Evolutionary conservation across 768 basidiomycete genomes (phyloP).

Genomic region (Leccinum fibrillosum): DNA sequence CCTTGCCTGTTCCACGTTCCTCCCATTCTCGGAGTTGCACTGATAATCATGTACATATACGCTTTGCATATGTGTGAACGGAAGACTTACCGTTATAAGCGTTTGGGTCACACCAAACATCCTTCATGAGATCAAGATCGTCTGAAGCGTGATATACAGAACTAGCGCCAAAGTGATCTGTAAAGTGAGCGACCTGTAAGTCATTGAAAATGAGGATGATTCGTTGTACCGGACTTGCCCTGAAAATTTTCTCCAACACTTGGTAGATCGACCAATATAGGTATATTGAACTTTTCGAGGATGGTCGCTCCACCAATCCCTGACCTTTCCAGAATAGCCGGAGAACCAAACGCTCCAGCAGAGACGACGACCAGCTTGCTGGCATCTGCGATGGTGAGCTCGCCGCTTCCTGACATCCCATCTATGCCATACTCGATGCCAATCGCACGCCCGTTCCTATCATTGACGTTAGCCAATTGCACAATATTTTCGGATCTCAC

Average conservation of each 20-base stretch:
- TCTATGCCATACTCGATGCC: constrained; percentile 34
- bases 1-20: too few relatives aligned
- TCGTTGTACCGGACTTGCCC: constrained; percentile 28
- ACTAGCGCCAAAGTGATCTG: too few relatives aligned
- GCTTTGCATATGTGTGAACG: too few relatives aligned
- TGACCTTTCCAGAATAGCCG: constrained; percentile 54
- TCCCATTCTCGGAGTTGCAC: too few relatives aligned
- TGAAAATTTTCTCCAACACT: constrained; percentile 24
- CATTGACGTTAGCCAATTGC: background rate
- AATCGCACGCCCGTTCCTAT: constrained; percentile 30
- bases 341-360: constrained; percentile 53
- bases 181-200: too few relatives aligned
- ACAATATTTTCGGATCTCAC: background rate
- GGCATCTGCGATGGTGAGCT: constrained; percentile 25
- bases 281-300: constrained; percentile 42
- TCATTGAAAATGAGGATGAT: too few relatives aligned
- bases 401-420: background rate
- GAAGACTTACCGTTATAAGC: too few relatives aligned
- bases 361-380: constrained; percentile 43
- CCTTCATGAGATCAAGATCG: too few relatives aligned
- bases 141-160: too few relatives aligned
- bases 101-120: too few relatives aligned
- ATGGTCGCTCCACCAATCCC: constrained; percentile 19
- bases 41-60: background rate
- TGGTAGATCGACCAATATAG: constrained; percentile 19